Base-by-base conservation (phyloP, 2,329 filamentous ascomycete genomes). In the Aspergillus chevalieri region DNA sequence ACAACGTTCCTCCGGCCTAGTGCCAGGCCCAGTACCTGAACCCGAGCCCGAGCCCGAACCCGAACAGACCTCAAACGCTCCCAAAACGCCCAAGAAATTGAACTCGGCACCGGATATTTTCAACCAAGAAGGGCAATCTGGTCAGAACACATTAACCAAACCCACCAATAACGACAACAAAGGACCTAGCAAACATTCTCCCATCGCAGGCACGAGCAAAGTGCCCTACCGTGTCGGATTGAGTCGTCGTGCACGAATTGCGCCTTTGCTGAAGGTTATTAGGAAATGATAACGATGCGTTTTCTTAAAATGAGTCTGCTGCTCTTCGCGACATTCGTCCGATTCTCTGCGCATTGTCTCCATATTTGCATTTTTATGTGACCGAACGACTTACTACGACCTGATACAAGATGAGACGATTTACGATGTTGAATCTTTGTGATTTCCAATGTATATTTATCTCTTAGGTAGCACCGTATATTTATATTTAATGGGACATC, bases 231-330 rank as follows among this genome's bases (percentile, higher is more conserved):
- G 76, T 0, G 75, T 79, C 4, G 76, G 76, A 2, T 57, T 79
- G 50, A 78, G 75, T 58, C 74, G 73, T 46, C 66, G 64, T 49
- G 73, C 73, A 19, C 64, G 72, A 22, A 78, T 78, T 43, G 73
- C 74, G 15, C 73, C 76, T 15, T 59, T 79, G 55, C 58, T 78
- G 49, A 74, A 72, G 52, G 60, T 74, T 41, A 66, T 75, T 9
- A 65, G 69, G 45, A 74, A 73, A 50, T 73, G 24, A 54, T 64
- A 30, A 30, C 7, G 24, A 26, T 26, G 1, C 6, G 24, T 8
- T 26, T 26, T 26, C 24, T 26, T 26, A 3, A 22, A 22, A 22
- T 22, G 21, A 22, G 21, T 6, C 2, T 8, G 24, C 24, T 26
- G 24, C 24, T 26, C 7, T 26, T 9, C 24, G 26, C 26, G 9